A percentile compares a stretch with the other conserved stretches of the same genome.
phyloP scores from a whole-genome alignment of 768 basidiomycete species.

The Kwoniella bestiolae region DNA sequence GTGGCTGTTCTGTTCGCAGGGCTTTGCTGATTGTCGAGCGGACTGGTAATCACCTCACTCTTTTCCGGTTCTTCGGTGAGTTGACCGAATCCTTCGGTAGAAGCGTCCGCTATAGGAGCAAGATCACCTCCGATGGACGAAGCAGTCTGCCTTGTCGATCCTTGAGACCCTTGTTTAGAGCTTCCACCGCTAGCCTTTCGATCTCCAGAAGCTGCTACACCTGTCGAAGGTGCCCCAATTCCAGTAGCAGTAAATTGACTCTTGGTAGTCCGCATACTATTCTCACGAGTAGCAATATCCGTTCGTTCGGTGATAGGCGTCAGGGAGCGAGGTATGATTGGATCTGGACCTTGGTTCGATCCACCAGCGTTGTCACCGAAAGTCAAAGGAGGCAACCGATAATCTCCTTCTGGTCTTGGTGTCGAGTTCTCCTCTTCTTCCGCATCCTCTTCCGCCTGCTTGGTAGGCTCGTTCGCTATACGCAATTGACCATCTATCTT shows the following conservation, averaged over 20 bases:
- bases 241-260: conserved; percentile 24
- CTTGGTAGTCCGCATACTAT: conserved; percentile 42
- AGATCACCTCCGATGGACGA: conserved; percentile 27
- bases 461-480: conserved; percentile 17
- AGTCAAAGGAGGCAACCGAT: conserved; percentile 52
- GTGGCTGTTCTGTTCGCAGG: conserved; percentile 10
- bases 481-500: conserved; percentile 9
- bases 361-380: conserved; percentile 28
- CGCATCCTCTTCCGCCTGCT: conserved; percentile 23
- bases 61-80: conserved; percentile 35
- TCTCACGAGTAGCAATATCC: conserved; percentile 48
- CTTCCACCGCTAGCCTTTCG: conserved; percentile 28
- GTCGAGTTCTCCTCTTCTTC: conserved; percentile 25
- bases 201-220: conserved; percentile 8
- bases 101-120: conserved; percentile 40
- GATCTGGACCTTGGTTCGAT: conserved; percentile 29
- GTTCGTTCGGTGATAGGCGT: conserved; percentile 71
- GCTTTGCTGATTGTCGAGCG: background rate
- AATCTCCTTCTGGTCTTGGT: conserved; percentile 31
- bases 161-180: conserved; percentile 44
- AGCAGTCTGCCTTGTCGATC: conserved; percentile 25
- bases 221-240: background rate
- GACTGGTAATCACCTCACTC: background rate
- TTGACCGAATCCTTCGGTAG: conserved; percentile 29
- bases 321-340: conserved; percentile 56